These are phyloP conservation scores for Allomyces javanicus DNA, from an alignment of 192 early-diverging fungal species.

Conservation along the genomic window DNA sequence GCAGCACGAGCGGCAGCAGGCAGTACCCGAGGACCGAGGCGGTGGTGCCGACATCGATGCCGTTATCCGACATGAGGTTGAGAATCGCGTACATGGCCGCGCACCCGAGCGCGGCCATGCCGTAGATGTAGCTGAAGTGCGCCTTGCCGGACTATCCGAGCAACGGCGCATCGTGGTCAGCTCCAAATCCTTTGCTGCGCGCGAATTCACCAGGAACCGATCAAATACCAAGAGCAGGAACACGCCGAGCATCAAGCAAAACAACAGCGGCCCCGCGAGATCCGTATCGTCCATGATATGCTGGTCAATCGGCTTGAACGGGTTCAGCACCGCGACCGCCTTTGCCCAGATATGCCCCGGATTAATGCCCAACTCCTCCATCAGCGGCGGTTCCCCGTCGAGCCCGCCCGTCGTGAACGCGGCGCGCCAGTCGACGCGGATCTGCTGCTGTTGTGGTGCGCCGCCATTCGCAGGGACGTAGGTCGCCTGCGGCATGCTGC, in stretches of 20 bases:
- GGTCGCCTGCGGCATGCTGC: constrained; percentile 10
- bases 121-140: constrained; percentile 97
- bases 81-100: constrained; percentile 66
- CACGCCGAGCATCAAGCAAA: constrained; percentile 74
- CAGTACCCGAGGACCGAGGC: constrained; percentile 96
- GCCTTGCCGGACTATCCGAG: constrained; percentile 55
- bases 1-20: constrained; percentile 79
- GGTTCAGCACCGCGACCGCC: constrained; percentile 69
- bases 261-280: constrained; percentile 82
- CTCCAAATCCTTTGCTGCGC: too few species aligned
- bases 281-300: constrained; percentile 93
- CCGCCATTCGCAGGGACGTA: constrained; percentile 10
- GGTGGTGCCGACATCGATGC: constrained; percentile 67
- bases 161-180: not conserved
- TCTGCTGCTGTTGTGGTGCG: constrained; percentile 7
- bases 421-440: constrained; percentile 20
- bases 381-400: constrained; percentile 75
- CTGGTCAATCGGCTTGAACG: constrained; percentile 45
- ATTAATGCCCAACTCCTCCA: constrained; percentile 92
- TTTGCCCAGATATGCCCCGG: constrained; percentile 80
- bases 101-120: constrained; percentile 73
- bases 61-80: constrained; percentile 80
- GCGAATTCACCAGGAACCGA: too few species aligned
- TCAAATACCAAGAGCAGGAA: constrained; percentile 57
- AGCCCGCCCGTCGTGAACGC: constrained; percentile 88